Evolutionary conservation across 1,284 basidiomycete genomes (phyloP), one percentile per base, ranked within the genome.

Genomic region (Ceratobasidium sp.): DNA sequence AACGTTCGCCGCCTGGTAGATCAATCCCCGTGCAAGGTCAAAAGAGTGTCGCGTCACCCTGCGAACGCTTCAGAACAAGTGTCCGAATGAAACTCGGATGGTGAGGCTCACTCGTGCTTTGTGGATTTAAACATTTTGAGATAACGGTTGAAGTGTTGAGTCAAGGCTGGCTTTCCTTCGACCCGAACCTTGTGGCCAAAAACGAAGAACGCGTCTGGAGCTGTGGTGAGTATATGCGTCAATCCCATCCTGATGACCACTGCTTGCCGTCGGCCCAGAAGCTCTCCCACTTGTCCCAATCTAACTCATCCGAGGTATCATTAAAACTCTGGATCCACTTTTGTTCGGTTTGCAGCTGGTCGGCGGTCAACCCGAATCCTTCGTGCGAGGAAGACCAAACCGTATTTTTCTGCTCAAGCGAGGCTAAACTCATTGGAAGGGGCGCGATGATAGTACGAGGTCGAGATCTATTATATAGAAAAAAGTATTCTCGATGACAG

Each of bases 311-410:
- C 14, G 41, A 43, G 8, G 11, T 16, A 29, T 63, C 61, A n/a
- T 63, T 63, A n/a, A 63, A 63, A 5, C 13, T n/a, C 24, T 48
- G 39, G 22, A 63, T 63, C 61, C 61, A 63, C 13, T 63, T 63
- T n/a, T 63, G 61, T n/a, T 63, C 61, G 24, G 24, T 37, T 43
- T 63, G 41, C 3, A 63, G 11, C 16, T 63, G 31, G 5, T 29
- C 61, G 39, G 39, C 41, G 9, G 37, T 63, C 22, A 63, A n/a
- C 1, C 61, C 61, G 22, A 63, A 39, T n/a, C 46, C 41, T n/a
- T 43, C 27, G 24, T n/a, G 61, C 29, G 61, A 46, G 5, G 39
- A 19, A 13, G 39, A 27, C 41, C 61, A 63, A 16, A 63, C 61
- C 24, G 61, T 46, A 24, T 39, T n/a, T 14, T 63, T 48, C n/a